phyloP scores from a whole-genome alignment of 768 basidiomycete species.

The Neoboletus brunneissimus region DNA sequence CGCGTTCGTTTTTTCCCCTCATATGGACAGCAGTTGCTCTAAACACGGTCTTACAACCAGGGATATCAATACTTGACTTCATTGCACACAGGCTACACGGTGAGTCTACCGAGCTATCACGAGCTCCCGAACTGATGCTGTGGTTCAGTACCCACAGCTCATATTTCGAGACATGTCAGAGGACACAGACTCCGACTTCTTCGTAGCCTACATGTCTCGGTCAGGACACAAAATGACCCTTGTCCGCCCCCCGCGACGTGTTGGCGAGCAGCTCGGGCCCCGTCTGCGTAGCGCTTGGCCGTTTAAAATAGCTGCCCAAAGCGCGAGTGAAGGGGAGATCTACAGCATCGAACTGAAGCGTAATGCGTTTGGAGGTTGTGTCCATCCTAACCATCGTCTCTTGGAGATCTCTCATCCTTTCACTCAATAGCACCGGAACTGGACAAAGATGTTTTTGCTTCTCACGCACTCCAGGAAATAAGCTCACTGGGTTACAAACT shows the following conservation, averaged over 20 bases:
- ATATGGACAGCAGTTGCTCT: slow-evolving; percentile 7
- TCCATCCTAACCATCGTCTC: neutral
- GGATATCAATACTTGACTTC: slow-evolving; percentile 69
- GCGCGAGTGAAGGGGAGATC: slow-evolving; percentile 47
- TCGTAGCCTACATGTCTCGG: slow-evolving; percentile 62
- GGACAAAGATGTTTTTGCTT: slow-evolving; percentile 54
- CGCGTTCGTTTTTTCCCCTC: slow-evolving; percentile 41
- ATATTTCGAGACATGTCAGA: slow-evolving; percentile 56
- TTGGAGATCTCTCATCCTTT: slow-evolving; percentile 2
- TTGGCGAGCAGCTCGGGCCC: slow-evolving; percentile 38
- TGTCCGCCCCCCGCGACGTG: slow-evolving; percentile 39
- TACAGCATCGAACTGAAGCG: slow-evolving; percentile 57
- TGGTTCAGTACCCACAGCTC: slow-evolving; percentile 55
- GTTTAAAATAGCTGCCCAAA: slow-evolving; percentile 39
- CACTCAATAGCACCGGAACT: slow-evolving; percentile 37
- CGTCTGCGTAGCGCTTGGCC: slow-evolving; percentile 42
- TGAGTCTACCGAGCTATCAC: slow-evolving; percentile 28
- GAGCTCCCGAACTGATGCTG: slow-evolving; percentile 9
- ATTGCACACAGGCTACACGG: slow-evolving; percentile 54
- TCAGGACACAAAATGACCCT: slow-evolving; percentile 54
- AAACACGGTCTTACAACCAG: slow-evolving; percentile 35
- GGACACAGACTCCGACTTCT: slow-evolving; percentile 54
- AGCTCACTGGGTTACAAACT: slow-evolving; percentile 56
- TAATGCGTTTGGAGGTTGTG: slow-evolving; percentile 34
- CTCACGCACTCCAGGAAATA: slow-evolving; percentile 62